Evolutionary conservation across 1,284 basidiomycete genomes (phyloP).

Genomic region (Pisolithus thermaeus): DNA sequence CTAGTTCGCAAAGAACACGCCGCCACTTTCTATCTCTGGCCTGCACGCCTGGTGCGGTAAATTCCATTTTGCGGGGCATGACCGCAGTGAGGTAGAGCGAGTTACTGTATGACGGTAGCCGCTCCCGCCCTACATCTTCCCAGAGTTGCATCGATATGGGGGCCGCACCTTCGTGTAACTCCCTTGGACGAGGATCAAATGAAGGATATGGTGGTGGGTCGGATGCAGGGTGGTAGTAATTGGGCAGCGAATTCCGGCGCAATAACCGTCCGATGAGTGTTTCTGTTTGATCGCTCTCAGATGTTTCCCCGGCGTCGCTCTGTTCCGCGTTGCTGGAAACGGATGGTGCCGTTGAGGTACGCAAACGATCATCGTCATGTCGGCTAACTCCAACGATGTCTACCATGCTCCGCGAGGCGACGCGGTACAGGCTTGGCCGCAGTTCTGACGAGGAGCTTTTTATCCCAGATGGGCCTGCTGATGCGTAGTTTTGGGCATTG

Average conservation of each 20-base stretch:
- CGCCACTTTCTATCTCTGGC: slow-evolving; percentile 91
- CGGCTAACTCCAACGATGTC: slow-evolving; percentile 29
- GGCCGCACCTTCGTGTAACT: slow-evolving; percentile 7
- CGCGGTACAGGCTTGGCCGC: slow-evolving; percentile 23
- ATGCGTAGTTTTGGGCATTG: slow-evolving; percentile 4
- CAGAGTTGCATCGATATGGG: neutral
- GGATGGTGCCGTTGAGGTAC: slow-evolving; percentile 9
- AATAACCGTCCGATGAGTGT: slow-evolving; percentile 20
- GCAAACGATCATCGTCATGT: slow-evolving; percentile 5
- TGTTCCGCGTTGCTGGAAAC: slow-evolving; percentile 1
- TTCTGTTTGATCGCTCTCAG: slow-evolving; percentile 21
- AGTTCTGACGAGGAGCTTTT: slow-evolving; percentile 8
- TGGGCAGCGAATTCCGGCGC: slow-evolving; percentile 30
- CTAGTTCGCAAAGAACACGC: slow-evolving; percentile 82
- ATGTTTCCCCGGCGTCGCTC: slow-evolving; percentile 12
- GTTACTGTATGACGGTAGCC: slow-evolving; percentile 81
- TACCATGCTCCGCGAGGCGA: slow-evolving; percentile 48
- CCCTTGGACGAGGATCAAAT: slow-evolving; percentile 22
- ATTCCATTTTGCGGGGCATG: slow-evolving; percentile 95
- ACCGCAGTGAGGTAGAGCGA: slow-evolving; percentile 78
- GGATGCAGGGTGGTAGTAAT: slow-evolving; percentile 23
- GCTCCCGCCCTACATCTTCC: slow-evolving; percentile 67
- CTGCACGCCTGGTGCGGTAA: slow-evolving; percentile 78
- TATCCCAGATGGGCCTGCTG: neutral
- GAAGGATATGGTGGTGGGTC: slow-evolving; percentile 32